These are phyloP conservation scores for Carex scoparia DNA, from an alignment of 176 grass and related monocot genomes.

Conservation along the genomic window DNA sequence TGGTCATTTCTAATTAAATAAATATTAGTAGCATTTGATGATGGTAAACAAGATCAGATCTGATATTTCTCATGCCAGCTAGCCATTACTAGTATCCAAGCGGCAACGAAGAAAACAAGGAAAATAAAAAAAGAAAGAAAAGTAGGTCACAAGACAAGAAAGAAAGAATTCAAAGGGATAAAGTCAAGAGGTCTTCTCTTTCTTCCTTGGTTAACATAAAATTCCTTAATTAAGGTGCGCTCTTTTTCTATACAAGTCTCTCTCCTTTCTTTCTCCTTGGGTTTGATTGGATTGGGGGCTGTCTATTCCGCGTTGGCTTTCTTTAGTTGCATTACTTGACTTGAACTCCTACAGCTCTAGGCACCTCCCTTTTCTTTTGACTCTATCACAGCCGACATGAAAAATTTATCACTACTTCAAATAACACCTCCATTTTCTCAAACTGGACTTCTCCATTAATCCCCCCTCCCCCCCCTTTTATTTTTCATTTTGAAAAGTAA, in stretches of 20 bases:
- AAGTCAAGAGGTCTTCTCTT: constrained; percentile 23
- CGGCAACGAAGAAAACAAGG: background rate
- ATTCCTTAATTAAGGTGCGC: constrained; percentile 7
- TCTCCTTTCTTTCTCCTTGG: background rate
- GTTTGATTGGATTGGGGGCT: background rate
- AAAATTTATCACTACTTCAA: background rate
- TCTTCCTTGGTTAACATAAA: constrained; percentile 2
- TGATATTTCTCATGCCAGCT: background rate
- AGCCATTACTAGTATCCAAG: background rate
- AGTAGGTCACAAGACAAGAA: constrained; percentile 3
- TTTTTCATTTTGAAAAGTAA: background rate
- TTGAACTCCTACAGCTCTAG: background rate
- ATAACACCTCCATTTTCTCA: background rate
- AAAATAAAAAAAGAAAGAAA: background rate
- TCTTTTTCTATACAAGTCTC: constrained; percentile 14
- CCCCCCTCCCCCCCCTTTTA: too few species aligned
- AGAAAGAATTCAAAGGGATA: constrained; percentile 6
- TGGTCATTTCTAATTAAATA: background rate
- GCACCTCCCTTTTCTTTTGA: constrained; percentile 1
- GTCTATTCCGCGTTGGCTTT: constrained; percentile 24
- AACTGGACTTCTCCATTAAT: background rate
- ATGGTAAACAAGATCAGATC: background rate
- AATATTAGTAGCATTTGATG: background rate
- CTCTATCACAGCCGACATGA: constrained; percentile 24
- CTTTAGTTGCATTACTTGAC: constrained; percentile 25